Percentiles rank a stretch among this genome's conserved stretches.
These are phyloP conservation scores for Sarocladium kiliense DNA, from an alignment of 2,329 filamentous ascomycete genomes.

Conservation along the genomic window DNA sequence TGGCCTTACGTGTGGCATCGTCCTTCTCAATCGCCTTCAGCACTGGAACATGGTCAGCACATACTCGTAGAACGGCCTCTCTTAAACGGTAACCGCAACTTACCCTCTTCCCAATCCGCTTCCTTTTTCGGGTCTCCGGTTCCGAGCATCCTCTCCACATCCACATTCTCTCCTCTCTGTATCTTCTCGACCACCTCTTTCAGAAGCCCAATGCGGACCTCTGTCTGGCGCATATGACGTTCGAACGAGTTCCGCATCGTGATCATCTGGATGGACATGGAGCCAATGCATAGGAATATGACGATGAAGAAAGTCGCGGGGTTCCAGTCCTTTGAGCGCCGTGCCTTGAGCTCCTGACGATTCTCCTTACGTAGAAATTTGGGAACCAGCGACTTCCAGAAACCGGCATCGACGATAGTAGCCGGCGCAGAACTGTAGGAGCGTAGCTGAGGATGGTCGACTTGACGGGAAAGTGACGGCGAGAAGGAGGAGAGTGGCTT, in stretches of 20 bases:
- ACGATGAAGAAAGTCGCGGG: constrained; percentile 77
- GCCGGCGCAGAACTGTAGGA: constrained; percentile 29
- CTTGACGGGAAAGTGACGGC: background rate
- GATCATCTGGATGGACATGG: constrained; percentile 92
- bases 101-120: constrained; percentile 82
- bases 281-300: constrained; percentile 84
- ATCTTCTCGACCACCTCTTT: constrained; percentile 70
- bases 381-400: constrained; percentile 68
- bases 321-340: constrained; percentile 64
- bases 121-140: constrained; percentile 72
- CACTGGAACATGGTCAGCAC: constrained; percentile 36
- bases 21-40: constrained; percentile 63
- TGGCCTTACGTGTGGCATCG: constrained; percentile 43
- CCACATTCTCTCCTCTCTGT: constrained; percentile 69
- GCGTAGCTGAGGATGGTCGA: background rate
- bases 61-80: background rate
- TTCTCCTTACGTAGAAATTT: constrained; percentile 53
- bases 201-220: constrained; percentile 71
- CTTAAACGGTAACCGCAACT: constrained; percentile 17
- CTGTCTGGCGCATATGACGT: constrained; percentile 68
- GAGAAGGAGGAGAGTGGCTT: background rate
- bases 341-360: constrained; percentile 26
- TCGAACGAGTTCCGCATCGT: constrained; percentile 69
- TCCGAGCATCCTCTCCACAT: constrained; percentile 78
- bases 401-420: constrained; percentile 50